Conservation (phyloP, 2,329 filamentous ascomycete species). For the Fusarium mundagurra region DNA sequence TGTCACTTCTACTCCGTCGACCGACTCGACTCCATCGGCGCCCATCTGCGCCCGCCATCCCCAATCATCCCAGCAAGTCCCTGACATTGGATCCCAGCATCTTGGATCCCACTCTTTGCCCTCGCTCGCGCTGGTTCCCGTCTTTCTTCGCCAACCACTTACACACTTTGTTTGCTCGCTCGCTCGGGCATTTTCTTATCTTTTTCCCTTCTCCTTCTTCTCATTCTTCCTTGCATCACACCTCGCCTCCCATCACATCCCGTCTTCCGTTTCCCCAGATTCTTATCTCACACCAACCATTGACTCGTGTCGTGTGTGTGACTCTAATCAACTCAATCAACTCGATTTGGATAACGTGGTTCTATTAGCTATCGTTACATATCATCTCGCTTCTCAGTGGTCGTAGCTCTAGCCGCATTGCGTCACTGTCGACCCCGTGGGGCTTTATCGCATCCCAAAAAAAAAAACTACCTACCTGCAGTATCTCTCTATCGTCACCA, state of each 20-base stretch:
- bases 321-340: constrained; percentile 24
- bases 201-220: constrained; percentile 32
- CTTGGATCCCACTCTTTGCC: constrained; percentile 43
- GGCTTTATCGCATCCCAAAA: constrained; percentile 30
- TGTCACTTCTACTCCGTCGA: constrained; percentile 20
- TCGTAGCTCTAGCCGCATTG: constrained; percentile 43
- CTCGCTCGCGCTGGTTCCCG: constrained; percentile 28
- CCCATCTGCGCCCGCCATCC: constrained; percentile 45
- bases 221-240: constrained; percentile 26
- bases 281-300: constrained; percentile 45
- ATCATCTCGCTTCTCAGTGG: constrained; percentile 41
- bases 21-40: constrained; percentile 41
- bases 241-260: constrained; percentile 13
- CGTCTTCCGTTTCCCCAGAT: constrained; percentile 44
- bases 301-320: constrained; percentile 27
- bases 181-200: constrained; percentile 37
- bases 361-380: constrained; percentile 43
- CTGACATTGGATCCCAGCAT: constrained; percentile 42
- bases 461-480: neutral
- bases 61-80: constrained; percentile 36
- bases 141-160: constrained; percentile 37
- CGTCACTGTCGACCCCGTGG: constrained; percentile 43
- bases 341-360: constrained; percentile 44
- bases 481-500: constrained; percentile 24
- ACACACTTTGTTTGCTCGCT: constrained; percentile 31